A percentile compares a stretch with the other conserved stretches of the same genome.
Conservation (phyloP, 2,329 filamentous ascomycete species). For the Penicillium hordei region DNA sequence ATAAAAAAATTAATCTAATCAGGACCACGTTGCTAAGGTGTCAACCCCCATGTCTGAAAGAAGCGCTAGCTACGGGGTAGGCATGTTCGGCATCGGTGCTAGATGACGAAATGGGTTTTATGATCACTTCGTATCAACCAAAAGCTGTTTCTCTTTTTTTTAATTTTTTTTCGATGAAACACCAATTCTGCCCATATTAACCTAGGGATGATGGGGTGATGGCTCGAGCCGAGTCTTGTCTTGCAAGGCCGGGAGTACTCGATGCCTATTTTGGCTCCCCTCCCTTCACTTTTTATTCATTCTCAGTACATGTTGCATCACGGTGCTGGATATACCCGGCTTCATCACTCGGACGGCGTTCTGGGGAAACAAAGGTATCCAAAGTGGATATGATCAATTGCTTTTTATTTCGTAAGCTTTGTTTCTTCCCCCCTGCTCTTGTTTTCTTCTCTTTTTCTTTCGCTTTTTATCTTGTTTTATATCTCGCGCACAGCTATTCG, state of each 20-base stretch:
- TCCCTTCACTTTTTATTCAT: constrained; percentile 24
- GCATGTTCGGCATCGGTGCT: constrained; percentile 48
- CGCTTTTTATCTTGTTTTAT: background rate
- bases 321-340: constrained; percentile 52
- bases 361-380: constrained; percentile 27
- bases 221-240: background rate
- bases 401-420: constrained; percentile 16
- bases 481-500: constrained; percentile 7
- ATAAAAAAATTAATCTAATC: constrained; percentile 6
- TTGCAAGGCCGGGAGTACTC: constrained; percentile 10
- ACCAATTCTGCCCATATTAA: constrained; percentile 11
- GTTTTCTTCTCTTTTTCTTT: background rate
- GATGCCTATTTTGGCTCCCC: constrained; percentile 2
- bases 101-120: constrained; percentile 32
- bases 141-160: constrained; percentile 22
- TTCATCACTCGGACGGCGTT: constrained; percentile 45
- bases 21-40: constrained; percentile 45
- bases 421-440: constrained; percentile 12
- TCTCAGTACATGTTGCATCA: constrained; percentile 47
- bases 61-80: constrained; percentile 44
- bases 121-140: constrained; percentile 19
- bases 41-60: constrained; percentile 42
- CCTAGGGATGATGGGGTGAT: constrained; percentile 13
- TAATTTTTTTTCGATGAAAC: constrained; percentile 15
- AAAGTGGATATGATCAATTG: constrained; percentile 21